Evolutionary conservation across 2,329 filamentous ascomycete species (phyloP).

Genomic region (Aspergillus sp.): DNA sequence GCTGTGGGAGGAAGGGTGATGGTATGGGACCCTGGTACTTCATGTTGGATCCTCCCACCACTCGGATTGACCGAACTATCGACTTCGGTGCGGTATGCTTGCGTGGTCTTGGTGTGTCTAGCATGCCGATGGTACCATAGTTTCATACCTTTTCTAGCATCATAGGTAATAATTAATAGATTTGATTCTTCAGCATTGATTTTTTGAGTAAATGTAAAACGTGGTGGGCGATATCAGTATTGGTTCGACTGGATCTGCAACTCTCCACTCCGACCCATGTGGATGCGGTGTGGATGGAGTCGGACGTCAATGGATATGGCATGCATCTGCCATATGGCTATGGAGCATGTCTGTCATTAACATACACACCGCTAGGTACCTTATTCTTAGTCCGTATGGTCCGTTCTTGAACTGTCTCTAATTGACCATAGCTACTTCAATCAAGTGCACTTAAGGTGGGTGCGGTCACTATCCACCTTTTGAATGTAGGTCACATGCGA

Average conservation of each 20-base stretch:
- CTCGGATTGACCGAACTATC: constrained; percentile 27
- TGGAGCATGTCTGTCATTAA: not conserved
- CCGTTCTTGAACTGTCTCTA: too few species aligned
- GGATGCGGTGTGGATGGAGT: not conserved
- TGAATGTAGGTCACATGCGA: too few species aligned
- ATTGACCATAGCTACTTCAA: too few species aligned
- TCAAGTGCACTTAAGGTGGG: too few species aligned
- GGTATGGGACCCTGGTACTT: constrained; percentile 16
- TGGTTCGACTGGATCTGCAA: not conserved
- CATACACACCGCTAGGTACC: not conserved
- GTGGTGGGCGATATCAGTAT: not conserved
- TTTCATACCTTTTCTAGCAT: constrained; percentile 26
- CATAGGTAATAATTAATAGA: constrained; percentile 42
- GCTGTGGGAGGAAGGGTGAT: constrained; percentile 27
- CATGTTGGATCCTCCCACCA: constrained; percentile 16
- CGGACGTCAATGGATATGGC: not conserved
- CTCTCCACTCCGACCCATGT: not conserved
- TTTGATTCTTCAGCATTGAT: constrained; percentile 21
- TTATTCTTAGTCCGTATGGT: not conserved
- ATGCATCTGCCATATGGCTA: not conserved
- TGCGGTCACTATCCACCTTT: too few species aligned
- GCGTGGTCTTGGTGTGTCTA: constrained; percentile 20
- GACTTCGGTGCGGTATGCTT: constrained; percentile 10
- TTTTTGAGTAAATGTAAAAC: not conserved
- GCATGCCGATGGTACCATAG: constrained; percentile 16